Percentiles rank a stretch among this genome's conserved stretches.
Evolutionary conservation across 805 yeast genomes (phyloP).

Genomic region (Candida khao-thaluensis): DNA sequence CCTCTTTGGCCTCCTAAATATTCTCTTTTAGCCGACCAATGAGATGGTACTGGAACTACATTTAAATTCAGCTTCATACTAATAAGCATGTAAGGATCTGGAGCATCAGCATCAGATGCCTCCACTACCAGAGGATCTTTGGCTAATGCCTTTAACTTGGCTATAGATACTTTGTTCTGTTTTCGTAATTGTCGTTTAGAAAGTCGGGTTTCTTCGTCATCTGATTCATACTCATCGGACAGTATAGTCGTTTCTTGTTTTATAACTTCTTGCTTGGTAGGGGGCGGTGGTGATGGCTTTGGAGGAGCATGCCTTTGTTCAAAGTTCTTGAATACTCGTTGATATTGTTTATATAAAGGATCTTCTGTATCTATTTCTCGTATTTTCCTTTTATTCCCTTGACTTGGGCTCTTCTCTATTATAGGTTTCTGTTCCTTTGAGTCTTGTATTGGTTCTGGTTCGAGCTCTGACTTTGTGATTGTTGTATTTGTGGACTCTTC

Average conservation of each 20-base stretch:
- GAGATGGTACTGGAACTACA: conserved; percentile 72
- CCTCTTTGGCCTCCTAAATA: conserved; percentile 68
- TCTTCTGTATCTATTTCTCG: conserved; percentile 7
- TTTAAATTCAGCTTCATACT: conserved; percentile 64
- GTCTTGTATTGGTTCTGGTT: neutral
- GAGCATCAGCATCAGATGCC: conserved; percentile 85
- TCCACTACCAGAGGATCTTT: conserved; percentile 72
- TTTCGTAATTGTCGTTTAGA: conserved; percentile 46
- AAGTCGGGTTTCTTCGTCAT: conserved; percentile 16
- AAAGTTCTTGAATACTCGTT: conserved; percentile 21
- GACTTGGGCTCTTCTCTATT: neutral
- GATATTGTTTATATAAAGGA: conserved; percentile 20
- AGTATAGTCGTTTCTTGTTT: conserved; percentile 11
- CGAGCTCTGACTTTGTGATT: neutral
- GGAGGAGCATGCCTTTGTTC: neutral
- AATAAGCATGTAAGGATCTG: conserved; percentile 68
- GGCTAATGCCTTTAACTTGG: conserved; percentile 61
- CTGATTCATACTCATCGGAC: conserved; percentile 20
- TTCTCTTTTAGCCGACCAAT: conserved; percentile 81
- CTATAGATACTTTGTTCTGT: conserved; percentile 58
- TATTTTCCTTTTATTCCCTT: neutral
- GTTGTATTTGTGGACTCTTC: neutral
- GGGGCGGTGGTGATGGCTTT: neutral
- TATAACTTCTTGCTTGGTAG: neutral
- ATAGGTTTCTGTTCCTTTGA: neutral